A percentile compares a stretch with the other conserved stretches of the same genome.
These are phyloP conservation scores for Cladosporium cucumerinum DNA, from an alignment of 2,329 filamentous ascomycete species.

Conservation along the genomic window DNA sequence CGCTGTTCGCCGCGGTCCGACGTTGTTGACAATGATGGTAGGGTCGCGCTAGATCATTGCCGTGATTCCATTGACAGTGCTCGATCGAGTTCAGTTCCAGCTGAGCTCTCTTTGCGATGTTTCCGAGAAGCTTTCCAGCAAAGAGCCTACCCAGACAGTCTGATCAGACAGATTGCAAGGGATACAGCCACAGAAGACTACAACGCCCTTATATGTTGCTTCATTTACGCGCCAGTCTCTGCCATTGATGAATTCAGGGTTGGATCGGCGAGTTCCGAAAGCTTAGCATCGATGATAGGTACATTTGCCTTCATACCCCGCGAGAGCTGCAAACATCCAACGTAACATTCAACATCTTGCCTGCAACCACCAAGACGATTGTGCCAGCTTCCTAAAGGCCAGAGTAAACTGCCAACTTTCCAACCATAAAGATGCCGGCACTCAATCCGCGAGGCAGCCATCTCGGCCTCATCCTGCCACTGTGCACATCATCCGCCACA, in stretches of 20 bases:
- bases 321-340: conserved; percentile 8
- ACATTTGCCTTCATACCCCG: conserved; percentile 28
- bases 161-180: neutral
- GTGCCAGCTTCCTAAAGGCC: neutral
- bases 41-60: no score
- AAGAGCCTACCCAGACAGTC: neutral
- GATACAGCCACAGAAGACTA: neutral
- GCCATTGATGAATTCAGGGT: neutral
- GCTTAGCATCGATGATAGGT: neutral
- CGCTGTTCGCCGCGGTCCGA: neutral
- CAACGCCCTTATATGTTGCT: neutral
- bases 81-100: neutral
- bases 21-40: neutral
- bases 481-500: conserved; percentile 31
- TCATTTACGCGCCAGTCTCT: neutral
- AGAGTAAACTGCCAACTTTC: neutral
- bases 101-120: neutral
- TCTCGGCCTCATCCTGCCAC: conserved; percentile 30
- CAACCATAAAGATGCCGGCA: conserved; percentile 23
- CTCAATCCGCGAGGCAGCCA: conserved; percentile 26
- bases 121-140: neutral
- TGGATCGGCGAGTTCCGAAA: neutral
- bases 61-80: neutral
- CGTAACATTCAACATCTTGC: neutral
- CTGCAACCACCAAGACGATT: neutral